Conservation (phyloP, 768 basidiomycete genomes). For the Lentinus tigrinus region DNA sequence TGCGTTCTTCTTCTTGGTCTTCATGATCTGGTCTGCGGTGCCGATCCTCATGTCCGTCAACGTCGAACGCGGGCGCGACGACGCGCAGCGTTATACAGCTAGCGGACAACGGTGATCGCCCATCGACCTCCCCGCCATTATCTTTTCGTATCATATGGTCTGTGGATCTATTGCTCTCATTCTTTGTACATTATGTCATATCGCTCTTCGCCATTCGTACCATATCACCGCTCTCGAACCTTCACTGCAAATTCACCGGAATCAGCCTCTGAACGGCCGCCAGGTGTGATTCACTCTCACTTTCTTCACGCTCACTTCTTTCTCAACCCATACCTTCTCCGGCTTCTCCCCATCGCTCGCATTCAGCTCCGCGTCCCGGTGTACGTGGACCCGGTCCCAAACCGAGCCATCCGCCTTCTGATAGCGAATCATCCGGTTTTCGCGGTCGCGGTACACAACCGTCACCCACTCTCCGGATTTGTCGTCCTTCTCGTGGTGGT, state of each 20-base stretch:
- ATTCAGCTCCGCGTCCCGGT: not conserved
- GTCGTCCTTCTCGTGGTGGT: not conserved
- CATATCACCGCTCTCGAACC: not conserved
- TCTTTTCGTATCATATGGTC: not conserved
- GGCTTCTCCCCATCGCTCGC: not conserved
- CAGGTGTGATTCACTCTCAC: not conserved
- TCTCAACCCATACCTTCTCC: not conserved
- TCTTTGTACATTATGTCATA: not conserved
- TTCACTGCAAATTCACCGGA: not conserved
- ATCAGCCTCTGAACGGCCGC: too few relatives aligned
- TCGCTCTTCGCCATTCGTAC: too few relatives aligned
- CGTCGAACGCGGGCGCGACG: conserved; percentile 58
- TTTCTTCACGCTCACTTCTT: not conserved
- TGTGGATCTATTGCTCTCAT: not conserved
- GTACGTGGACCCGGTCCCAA: not conserved
- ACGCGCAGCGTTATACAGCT: conserved; percentile 40
- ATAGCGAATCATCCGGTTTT: not conserved
- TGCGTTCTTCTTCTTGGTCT: conserved; percentile 83
- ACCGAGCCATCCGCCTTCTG: not conserved
- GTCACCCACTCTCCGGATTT: not conserved
- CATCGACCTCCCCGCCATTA: too few relatives aligned
- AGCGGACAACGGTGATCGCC: not conserved
- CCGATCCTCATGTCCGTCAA: conserved; percentile 75
- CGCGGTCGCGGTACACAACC: not conserved
- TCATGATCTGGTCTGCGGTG: conserved; percentile 79